Evolutionary conservation across 345 rosid genomes (phyloP), one percentile per base, ranked within the genome.

Genomic region (Microthlaspi erraticum): DNA sequence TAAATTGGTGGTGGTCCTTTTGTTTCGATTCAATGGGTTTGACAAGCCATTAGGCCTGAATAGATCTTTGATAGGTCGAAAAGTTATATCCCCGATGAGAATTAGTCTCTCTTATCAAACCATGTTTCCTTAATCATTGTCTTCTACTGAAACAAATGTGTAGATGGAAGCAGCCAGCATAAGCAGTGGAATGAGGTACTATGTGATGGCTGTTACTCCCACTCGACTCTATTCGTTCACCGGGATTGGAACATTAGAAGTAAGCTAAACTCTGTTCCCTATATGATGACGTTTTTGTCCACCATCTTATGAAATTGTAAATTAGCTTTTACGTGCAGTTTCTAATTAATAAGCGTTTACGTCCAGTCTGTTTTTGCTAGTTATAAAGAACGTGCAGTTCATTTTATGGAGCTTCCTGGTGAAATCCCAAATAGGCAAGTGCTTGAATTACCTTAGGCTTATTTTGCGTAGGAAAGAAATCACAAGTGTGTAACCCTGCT

Each of bases 321-420:
- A 23, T 52, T 43, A 16, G 57, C 44, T 42, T 66, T 32, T 58
- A 11, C 19, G 6, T 52, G 42, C 49, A 50, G 4, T 50, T 52
- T 74, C 13, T 20, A 60, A 60, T 48, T 37, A 31, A 29, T 10
- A 26, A 13, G 18, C 12, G 70, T 52, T 53, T 75, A 2, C 80
- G 73, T 68, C 60, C 77, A 93, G 99, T 84, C 88, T 63, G 97
- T 94, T 72, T 94, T 94, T 80, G 80, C 93, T 55, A 80, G 93
- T 78, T 94, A 92, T 77, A 53, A 86, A 63, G 93, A 89, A n/a
- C 99, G 98, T 64, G 88, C 90, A 23, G 98, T 94, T 74, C 98
- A 86, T 85, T 94, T 94, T 72, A 94, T 91, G 99, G 99, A 92
- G 82, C 92, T 94, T 81, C 99, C 99, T 38, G 99, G 99, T 51